Base-by-base conservation (phyloP, 805 yeast species). In the Yarrowia sp. region DNA sequence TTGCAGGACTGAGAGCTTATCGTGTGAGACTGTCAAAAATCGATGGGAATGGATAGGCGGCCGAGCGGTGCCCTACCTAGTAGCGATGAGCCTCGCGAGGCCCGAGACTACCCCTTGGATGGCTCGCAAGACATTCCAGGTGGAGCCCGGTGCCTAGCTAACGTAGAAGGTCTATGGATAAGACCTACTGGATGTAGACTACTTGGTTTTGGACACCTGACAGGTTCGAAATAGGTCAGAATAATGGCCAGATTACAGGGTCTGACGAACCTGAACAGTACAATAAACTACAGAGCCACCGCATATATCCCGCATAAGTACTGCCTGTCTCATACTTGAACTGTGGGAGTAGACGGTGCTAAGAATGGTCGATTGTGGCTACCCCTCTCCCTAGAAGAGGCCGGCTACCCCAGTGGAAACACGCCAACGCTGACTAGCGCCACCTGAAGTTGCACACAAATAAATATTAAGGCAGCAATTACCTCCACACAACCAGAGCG, bases 1-100 rank as follows among this genome's bases (percentile, higher is more conserved):
- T 48, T 48, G 54, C 54, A 48, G 54, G 26, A 7, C 21, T 17
- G 54, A 32, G 54, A 48, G 54, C 54, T 48, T 48, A 48, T 48
- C 54, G 54, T 21, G 19, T 16, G 36, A 48, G 26, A 48, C 36
- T 30, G 16, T 6, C 19, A 12, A 22, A n/a, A n/a, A n/a, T n/a
- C n/a, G n/a, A n/a, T n/a, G n/a, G 49, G 54, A 48, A 48, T 48
- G 40, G 54, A 32, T 48, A 32, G 38, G 8, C 54, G 4, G 36
- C 14, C 16, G 21, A 11, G 16, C 3, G 2, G 24, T 10, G 43
- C 43, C 16, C n/a, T n/a, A n/a, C 16, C 9, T 1, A 4, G n/a
- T n/a, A n/a, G n/a, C 16, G 26, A 21, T 11, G 43, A 40, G 43
- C 43, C 43, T 9, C 24, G 24, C 16, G 14, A 19, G 24, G 43